A percentile compares a stretch with the other conserved stretches of the same genome.
Evolutionary conservation across 1,284 basidiomycete genomes (phyloP).

Genomic region (Trichosporon sp.): DNA sequence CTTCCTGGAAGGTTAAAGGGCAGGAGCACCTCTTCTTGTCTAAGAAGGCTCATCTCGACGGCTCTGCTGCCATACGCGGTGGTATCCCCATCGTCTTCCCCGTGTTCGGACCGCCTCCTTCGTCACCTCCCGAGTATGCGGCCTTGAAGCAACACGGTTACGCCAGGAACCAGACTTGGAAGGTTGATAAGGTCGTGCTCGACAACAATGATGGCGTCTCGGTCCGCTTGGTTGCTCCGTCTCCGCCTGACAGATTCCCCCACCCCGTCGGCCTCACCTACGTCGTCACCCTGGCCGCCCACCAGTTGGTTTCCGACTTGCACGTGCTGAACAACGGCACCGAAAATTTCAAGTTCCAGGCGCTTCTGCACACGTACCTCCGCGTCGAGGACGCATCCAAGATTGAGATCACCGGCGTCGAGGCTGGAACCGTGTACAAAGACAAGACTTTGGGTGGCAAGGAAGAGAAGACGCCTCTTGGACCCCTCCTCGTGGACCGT

Average conservation of each 20-base stretch:
- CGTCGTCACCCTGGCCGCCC: slow-evolving; percentile 72
- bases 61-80: slow-evolving; percentile 73
- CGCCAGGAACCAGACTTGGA: slow-evolving; percentile 73
- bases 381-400: slow-evolving; percentile 64
- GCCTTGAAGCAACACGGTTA: slow-evolving; percentile 81
- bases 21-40: slow-evolving; percentile 76
- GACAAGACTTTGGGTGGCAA: slow-evolving; percentile 65
- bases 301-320: slow-evolving; percentile 74
- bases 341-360: slow-evolving; percentile 72
- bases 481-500: slow-evolving; percentile 40
- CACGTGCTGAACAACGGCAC: slow-evolving; percentile 68
- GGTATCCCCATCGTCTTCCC: slow-evolving; percentile 83
- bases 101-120: slow-evolving; percentile 74
- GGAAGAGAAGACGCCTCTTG: slow-evolving; percentile 41
- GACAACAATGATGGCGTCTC: slow-evolving; percentile 73
- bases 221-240: slow-evolving; percentile 67
- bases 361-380: slow-evolving; percentile 82
- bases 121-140: slow-evolving; percentile 61
- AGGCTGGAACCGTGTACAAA: slow-evolving; percentile 65
- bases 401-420: slow-evolving; percentile 47
- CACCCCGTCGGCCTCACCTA: slow-evolving; percentile 71
- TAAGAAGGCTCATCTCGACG: slow-evolving; percentile 75
- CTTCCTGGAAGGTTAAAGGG: slow-evolving; percentile 58
- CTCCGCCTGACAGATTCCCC: slow-evolving; percentile 65
- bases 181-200: slow-evolving; percentile 65